Base-by-base conservation (phyloP, 176 grass and related monocot species). In the Carex littledalei region DNA sequence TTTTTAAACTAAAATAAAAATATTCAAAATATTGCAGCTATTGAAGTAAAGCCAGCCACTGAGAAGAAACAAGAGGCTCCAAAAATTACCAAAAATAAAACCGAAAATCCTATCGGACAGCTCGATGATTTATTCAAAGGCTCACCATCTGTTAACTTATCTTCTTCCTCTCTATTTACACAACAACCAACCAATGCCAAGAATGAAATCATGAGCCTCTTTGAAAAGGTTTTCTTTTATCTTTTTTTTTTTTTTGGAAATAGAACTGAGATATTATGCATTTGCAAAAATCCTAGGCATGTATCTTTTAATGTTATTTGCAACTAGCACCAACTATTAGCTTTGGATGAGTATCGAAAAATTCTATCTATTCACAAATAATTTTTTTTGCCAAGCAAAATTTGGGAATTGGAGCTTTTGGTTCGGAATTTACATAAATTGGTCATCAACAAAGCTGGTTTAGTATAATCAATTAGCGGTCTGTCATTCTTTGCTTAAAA, bases 191-290 rank as follows among this genome's bases (percentile, higher is more conserved):
- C 35, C 60, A 96, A 88, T 81, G 78, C 47, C 3, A 96, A 96
- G 81, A 99, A 89, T 66, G 93, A 99, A 62, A 99, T 96, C 63
- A 96, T 99, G 97, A 94, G 91, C 81, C 90, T 99, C 79, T 99
- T 99, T 86, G 97, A 99, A 91, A 99, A 99, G 97, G 97, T 99
- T 80, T 65, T 83, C 32, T 62, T 39, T 61, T 21, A 17, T 24
- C 24, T 78, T 34, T 24, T 35, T 26, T 24, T 34, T 22, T 31
- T 77, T 57, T 32, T 53, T 57, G 22, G 22, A 56, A 56, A 78
- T 78, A 32, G 22, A 57, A 78, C 13, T 17, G 26, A 78, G 73
- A 78, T 32, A 17, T 34, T 12, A 7, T 57, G 49, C 12, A 78
- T 78, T 34, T 78, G 37, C 50, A 56, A 78, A 47, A 77, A 57